Evolutionary conservation across 257 asterid genomes (phyloP), one percentile per base, ranked within the genome.

Genomic region (Mitragyna speciosa): DNA sequence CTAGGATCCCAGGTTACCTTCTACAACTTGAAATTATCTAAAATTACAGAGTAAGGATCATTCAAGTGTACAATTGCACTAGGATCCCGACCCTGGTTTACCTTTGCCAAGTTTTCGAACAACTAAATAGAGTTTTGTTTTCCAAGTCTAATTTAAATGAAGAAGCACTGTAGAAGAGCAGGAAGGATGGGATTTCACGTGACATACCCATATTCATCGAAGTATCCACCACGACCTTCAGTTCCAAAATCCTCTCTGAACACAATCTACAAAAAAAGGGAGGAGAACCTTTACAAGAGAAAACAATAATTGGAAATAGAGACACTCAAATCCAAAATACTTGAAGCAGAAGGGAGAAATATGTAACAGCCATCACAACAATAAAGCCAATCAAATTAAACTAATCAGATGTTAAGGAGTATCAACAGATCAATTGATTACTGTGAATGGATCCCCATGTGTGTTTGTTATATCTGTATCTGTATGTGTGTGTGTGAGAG

Each of bases 211-310:
- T 96, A 96, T 84, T 96, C 90, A 83, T 96, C 97, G 78, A 96
- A 96, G 86, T 96, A 96, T 87, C 99, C 99, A 84, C 99, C 99
- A 28, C 99, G 99, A 16, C 99, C 99, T 75, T 96, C 98, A 65
- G 97, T 94, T 83, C 99, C 99, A 79, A 96, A 96, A 91, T 96
- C 98, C 87, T 96, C 99, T 86, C 97, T 90, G 82, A 96, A 96
- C 83, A 96, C 99, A 81, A 96, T 96, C 99, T 96, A 91, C 67
- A 77, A 82, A 76, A 39, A 64, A 52, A 48, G 72, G 72, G 80
- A 83, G 43, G 26, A 52, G 49, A 49, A 79, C 54, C 56, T 14
- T 64, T 43, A 77, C 70, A 39, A 63, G 68, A 73, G 58, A 51
- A 51, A 47, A 20, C 51, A 64, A 49, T n/a, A 3, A 5, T 24